A percentile compares a stretch with the other conserved stretches of the same genome.
Evolutionary conservation across 306 rosid species (phyloP).

Genomic region (Dryas alaskensis): DNA sequence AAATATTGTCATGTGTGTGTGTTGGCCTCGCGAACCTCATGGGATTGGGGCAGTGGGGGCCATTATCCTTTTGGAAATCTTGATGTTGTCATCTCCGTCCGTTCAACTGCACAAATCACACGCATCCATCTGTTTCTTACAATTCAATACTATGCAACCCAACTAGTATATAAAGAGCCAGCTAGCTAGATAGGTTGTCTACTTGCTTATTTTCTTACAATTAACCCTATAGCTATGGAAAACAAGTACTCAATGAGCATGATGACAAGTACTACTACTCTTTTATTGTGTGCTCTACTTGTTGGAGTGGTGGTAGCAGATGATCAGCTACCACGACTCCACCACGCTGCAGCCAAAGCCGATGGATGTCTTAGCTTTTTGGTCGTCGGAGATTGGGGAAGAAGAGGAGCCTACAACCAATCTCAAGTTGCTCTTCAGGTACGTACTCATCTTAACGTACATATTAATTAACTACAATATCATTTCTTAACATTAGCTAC

Average conservation of each 20-base stretch:
- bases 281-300: not conserved
- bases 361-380: constrained; percentile 45
- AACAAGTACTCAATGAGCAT: not conserved
- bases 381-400: constrained; percentile 79
- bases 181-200: not conserved
- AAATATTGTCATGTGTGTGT: not conserved
- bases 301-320: not conserved
- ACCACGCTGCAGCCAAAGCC: constrained; percentile 23
- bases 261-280: not conserved
- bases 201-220: no score
- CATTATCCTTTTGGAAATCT: not conserved
- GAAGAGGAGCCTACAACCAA: constrained; percentile 59
- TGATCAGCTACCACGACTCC: constrained; percentile 32
- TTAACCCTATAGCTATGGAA: not conserved
- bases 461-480: no score
- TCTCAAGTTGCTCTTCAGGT: constrained; percentile 67
- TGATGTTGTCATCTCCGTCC: no score
- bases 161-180: not conserved
- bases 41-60: no score
- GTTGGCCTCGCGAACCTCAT: not conserved
- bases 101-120: not conserved
- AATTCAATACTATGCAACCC: not conserved
- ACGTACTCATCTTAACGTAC: not conserved
- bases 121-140: not conserved
- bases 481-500: no score